Percentiles rank a stretch among this genome's conserved stretches.
Evolutionary conservation across 208 protist species (phyloP).

Genomic region (Strigomonas galati): DNA sequence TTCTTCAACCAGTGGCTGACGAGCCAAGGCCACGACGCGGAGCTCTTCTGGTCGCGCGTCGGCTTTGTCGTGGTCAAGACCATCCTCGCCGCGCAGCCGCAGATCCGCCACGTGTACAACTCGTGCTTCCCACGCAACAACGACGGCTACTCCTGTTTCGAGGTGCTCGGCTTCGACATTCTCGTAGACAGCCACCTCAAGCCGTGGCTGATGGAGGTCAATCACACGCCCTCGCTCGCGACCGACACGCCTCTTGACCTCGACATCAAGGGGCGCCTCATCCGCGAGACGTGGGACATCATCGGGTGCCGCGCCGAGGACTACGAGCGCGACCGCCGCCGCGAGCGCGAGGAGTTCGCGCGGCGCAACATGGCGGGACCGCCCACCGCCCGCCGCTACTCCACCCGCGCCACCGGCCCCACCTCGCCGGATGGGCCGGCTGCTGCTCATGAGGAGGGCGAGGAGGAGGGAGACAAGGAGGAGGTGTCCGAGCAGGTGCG

Average conservation of each 20-base stretch:
- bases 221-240: conserved; percentile 94
- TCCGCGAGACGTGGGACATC: conserved; percentile 88
- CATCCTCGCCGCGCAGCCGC: conserved; percentile 86
- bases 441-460: conserved; percentile 1
- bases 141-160: conserved; percentile 93
- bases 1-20: conserved; percentile 88
- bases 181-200: conserved; percentile 90
- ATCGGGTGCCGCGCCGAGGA: conserved; percentile 79
- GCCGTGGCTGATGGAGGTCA: conserved; percentile 97
- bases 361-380: conserved; percentile 80
- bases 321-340: conserved; percentile 48
- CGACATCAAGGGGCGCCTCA: conserved; percentile 87
- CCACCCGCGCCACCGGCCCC: background rate
- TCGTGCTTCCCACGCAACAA: conserved; percentile 89
- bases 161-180: conserved; percentile 97
- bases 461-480: background rate
- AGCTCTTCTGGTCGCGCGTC: conserved; percentile 76
- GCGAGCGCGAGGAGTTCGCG: conserved; percentile 74
- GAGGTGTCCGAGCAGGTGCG: conserved; percentile 8
- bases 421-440: background rate
- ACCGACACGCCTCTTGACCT: conserved; percentile 92
- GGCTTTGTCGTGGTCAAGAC: conserved; percentile 86
- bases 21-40: conserved; percentile 41
- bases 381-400: conserved; percentile 24
- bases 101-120: conserved; percentile 88